phyloP scores from a whole-genome alignment of 768 basidiomycete species.

The Gymnopilus dilepis region DNA sequence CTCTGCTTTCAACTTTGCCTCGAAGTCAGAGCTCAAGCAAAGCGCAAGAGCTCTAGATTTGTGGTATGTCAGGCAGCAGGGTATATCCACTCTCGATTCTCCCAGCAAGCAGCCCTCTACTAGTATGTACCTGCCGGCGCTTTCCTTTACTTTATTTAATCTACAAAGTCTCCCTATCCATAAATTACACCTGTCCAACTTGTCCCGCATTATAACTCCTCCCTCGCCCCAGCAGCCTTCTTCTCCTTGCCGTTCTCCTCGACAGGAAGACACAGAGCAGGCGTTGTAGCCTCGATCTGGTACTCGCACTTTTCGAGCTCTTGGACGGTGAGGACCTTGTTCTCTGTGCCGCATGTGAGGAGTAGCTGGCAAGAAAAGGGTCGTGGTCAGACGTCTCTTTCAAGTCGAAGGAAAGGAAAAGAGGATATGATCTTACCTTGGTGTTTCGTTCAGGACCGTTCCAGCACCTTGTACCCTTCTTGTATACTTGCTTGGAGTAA shows the following conservation, averaged over 20 bases:
- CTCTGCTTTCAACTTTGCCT: too few relatives aligned
- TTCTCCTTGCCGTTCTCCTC: conserved; percentile 44
- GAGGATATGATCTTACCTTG: conserved; percentile 50
- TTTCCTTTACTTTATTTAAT: too few relatives aligned
- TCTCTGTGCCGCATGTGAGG: conserved; percentile 85
- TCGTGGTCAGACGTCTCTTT: neutral
- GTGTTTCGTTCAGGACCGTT: conserved; percentile 93
- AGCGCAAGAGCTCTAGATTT: too few relatives aligned
- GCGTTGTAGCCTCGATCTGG: conserved; percentile 81
- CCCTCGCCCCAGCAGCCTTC: conserved; percentile 35
- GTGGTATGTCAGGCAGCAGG: too few relatives aligned
- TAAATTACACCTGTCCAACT: too few relatives aligned
- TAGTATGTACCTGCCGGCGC: too few relatives aligned
- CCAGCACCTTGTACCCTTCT: conserved; percentile 90
- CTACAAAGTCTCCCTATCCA: too few relatives aligned
- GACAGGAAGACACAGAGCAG: conserved; percentile 77
- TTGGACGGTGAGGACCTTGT: conserved; percentile 73
- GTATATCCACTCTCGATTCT: too few relatives aligned
- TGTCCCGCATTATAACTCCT: conserved; percentile 43
- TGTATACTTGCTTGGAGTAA: conserved; percentile 85
- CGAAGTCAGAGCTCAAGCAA: too few relatives aligned
- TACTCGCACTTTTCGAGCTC: conserved; percentile 99
- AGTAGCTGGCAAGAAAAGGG: conserved; percentile 58
- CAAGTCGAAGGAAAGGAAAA: neutral
- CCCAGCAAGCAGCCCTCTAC: too few relatives aligned